Conservation (phyloP, 1,284 basidiomycete species). For the Gomphus bonarii region DNA sequence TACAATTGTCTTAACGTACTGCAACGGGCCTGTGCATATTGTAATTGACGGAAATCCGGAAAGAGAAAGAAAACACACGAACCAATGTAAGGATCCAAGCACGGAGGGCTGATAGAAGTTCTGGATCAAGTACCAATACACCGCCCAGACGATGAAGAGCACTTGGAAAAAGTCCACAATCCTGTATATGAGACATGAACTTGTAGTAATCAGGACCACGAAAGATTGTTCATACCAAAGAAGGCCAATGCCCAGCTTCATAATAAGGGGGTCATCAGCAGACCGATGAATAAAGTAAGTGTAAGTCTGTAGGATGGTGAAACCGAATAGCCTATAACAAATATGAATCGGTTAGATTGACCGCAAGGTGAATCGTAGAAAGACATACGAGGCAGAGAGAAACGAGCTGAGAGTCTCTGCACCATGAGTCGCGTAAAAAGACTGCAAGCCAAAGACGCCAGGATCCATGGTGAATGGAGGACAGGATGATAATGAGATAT, state of each 20-base stretch:
- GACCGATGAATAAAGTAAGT: not conserved
- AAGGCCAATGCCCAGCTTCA: not conserved
- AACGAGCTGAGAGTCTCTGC: not conserved
- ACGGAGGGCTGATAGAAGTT: not conserved
- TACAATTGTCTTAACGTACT: not conserved
- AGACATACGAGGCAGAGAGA: not conserved
- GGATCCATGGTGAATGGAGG: not conserved
- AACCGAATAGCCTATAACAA: not conserved
- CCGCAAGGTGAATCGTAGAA: no score
- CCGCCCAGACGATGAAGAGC: not conserved
- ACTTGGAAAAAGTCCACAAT: not conserved
- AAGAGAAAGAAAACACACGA: not conserved
- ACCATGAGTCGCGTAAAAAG: not conserved
- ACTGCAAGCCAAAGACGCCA: not conserved
- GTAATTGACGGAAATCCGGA: not conserved
- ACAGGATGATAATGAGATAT: no score
- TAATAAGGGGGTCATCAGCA: not conserved
- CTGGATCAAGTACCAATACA: not conserved
- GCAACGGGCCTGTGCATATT: not conserved
- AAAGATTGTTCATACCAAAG: not conserved
- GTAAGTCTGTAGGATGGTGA: conserved; percentile 1
- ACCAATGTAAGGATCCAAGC: not conserved
- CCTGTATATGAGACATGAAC: not conserved
- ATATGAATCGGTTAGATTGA: not conserved
- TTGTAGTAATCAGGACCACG: not conserved